Base-by-base conservation (phyloP, 1,284 basidiomycete species). In the Cryptococcus wingfieldii region DNA sequence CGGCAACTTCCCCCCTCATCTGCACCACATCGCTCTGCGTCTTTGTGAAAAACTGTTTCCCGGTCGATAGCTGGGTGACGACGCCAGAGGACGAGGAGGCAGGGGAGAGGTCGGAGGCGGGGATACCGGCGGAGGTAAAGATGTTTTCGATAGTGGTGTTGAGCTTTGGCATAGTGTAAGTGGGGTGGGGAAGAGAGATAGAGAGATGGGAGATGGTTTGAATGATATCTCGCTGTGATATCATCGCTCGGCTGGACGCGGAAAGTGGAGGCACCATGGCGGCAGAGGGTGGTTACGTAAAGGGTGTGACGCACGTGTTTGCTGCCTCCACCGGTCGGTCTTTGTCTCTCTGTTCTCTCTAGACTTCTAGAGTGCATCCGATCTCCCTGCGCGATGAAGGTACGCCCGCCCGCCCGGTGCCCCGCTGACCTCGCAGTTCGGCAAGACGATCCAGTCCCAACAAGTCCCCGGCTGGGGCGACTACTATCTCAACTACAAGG, bases 401-500 rank as follows among this genome's bases (percentile, higher is more conserved):
- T n/a, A n/a, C n/a, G n/a, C n/a, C n/a, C n/a, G n/a, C n/a, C n/a
- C n/a, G n/a, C n/a, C n/a, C n/a, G n/a, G n/a, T n/a, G n/a, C n/a
- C n/a, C n/a, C n/a, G n/a, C n/a, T n/a, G n/a, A n/a, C n/a, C n/a
- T n/a, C n/a, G n/a, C n/a, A 98, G 94, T 99, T 99, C 77, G 96
- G 96, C 68, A 99, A 99, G 80, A 89, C 93, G 67, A 93, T 99
- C 65, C 92, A 95, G 77, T 87, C 89, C 38, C 89, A 95, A 77
- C 93, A 97, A 79, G 87, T 98, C 55, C 93, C 96, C 52, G 94
- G 94, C 79, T 99, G 96, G 96, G 90, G 90, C 23, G 78, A 83
- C 31, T 93, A 91, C 80, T 98, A 98, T 78, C 85, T 98, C 65
- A 96, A 98, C 80, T 99, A 99, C 83, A 99, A 98, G 70, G 72